These are phyloP conservation scores for Microcyclosporella mali DNA, from an alignment of 2,329 filamentous ascomycete species.

Conservation along the genomic window DNA sequence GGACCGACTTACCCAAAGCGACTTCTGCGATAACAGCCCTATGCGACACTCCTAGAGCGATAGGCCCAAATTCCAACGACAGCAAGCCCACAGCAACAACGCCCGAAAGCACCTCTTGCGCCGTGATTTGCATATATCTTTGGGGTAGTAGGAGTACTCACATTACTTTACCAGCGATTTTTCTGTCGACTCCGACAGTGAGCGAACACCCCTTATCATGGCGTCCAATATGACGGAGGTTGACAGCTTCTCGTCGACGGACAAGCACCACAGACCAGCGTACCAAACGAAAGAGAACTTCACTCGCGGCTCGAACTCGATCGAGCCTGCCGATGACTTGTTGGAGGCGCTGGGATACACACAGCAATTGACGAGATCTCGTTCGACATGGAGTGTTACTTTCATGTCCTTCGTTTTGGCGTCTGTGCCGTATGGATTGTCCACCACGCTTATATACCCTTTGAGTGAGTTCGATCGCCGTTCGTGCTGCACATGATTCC, in stretches of 20 bases:
- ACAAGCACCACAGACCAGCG: not conserved
- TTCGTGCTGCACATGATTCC: too few relatives aligned
- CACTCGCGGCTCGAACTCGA: constrained; percentile 10
- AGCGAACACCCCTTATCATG: constrained; percentile 4
- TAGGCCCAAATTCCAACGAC: constrained; percentile 5
- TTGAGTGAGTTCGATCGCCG: constrained; percentile 36
- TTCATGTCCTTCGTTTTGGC: constrained; percentile 74
- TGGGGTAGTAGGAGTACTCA: constrained; percentile 3
- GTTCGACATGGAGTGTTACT: constrained; percentile 62
- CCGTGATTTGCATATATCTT: not conserved
- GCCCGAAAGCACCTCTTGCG: not conserved
- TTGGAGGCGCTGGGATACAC: constrained; percentile 61
- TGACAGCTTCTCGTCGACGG: constrained; percentile 9
- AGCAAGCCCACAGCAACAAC: constrained; percentile 9
- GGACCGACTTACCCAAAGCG: constrained; percentile 5
- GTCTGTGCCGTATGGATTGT: constrained; percentile 66
- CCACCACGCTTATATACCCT: constrained; percentile 64
- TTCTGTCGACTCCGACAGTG: constrained; percentile 3
- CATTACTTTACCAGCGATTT: constrained; percentile 10
- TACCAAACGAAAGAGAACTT: constrained; percentile 3
- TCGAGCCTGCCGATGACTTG: constrained; percentile 52
- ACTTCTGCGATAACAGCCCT: constrained; percentile 6
- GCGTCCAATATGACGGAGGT: constrained; percentile 11
- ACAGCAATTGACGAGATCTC: constrained; percentile 57
- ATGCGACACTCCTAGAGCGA: constrained; percentile 2